A percentile compares a stretch with the other conserved stretches of the same genome.
phyloP scores from a whole-genome alignment of 2,329 filamentous ascomycete species.

The Hymenoscyphus infarciens region DNA sequence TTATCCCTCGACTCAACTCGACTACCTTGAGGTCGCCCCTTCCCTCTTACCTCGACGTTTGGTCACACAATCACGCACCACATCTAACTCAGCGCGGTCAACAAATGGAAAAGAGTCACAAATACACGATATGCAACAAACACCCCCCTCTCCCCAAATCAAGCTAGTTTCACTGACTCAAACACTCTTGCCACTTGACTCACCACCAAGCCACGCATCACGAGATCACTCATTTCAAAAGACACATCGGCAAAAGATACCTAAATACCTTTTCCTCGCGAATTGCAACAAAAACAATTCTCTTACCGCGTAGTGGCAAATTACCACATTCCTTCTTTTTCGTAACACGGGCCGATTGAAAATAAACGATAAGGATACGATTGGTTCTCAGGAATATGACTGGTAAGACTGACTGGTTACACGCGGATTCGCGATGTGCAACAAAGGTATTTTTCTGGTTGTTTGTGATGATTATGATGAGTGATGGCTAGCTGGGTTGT shows the following conservation, averaged over 20 bases:
- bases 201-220: neutral
- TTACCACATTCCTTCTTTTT: neutral
- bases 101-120: neutral
- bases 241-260: neutral
- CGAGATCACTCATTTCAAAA: neutral
- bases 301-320: neutral
- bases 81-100: neutral
- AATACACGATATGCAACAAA: conserved; percentile 2
- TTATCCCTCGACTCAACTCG: too few species aligned
- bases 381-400: neutral
- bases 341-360: neutral
- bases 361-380: neutral
- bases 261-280: neutral
- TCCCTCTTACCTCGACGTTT: neutral
- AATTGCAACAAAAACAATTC: neutral
- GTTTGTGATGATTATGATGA: neutral
- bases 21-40: too few species aligned
- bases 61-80: too few species aligned
- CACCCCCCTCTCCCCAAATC: neutral
- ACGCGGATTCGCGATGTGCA: neutral
- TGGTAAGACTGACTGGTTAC: neutral
- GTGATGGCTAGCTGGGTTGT: neutral
- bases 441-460: neutral
- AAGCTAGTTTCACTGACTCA: neutral
- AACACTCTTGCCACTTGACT: neutral